Percentiles rank a stretch among this genome's conserved stretches.
Evolutionary conservation across 2,329 filamentous ascomycete species (phyloP).

Genomic region (Alternaria infectoria): DNA sequence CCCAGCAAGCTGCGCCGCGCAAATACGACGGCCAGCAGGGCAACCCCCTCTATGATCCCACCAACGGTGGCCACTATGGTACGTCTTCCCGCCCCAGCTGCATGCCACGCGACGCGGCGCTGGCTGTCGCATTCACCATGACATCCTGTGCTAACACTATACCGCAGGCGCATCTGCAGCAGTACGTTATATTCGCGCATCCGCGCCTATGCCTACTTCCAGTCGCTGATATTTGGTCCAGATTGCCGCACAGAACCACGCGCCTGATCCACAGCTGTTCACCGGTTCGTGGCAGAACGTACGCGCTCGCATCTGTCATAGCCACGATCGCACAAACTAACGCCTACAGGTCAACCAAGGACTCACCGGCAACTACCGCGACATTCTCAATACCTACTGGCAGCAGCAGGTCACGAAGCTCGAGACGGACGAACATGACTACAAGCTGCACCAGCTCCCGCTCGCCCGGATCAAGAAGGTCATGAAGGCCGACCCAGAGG

Average conservation of each 20-base stretch:
- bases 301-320: constrained; percentile 23
- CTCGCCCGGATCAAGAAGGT: constrained; percentile 99
- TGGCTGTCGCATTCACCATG: constrained; percentile 9
- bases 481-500: constrained; percentile 99
- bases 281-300: constrained; percentile 96
- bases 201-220: constrained; percentile 12
- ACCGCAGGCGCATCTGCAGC: constrained; percentile 68
- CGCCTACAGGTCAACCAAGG: constrained; percentile 84
- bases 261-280: constrained; percentile 88
- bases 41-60: constrained; percentile 55
- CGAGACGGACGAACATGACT: constrained; percentile 94
- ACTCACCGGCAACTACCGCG: constrained; percentile 87
- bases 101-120: constrained; percentile 3
- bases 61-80: constrained; percentile 59
- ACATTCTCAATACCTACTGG: constrained; percentile 99
- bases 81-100: constrained; percentile 22
- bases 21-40: constrained; percentile 60
- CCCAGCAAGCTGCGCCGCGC: constrained; percentile 45
- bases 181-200: constrained; percentile 57
- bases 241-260: constrained; percentile 86
- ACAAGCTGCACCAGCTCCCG: constrained; percentile 96
- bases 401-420: constrained; percentile 97
- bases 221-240: constrained; percentile 54
- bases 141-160: constrained; percentile 24
- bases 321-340: constrained; percentile 27